Base-by-base conservation (phyloP, 2,329 filamentous ascomycete species). In the Mycosphaerella sp. region DNA sequence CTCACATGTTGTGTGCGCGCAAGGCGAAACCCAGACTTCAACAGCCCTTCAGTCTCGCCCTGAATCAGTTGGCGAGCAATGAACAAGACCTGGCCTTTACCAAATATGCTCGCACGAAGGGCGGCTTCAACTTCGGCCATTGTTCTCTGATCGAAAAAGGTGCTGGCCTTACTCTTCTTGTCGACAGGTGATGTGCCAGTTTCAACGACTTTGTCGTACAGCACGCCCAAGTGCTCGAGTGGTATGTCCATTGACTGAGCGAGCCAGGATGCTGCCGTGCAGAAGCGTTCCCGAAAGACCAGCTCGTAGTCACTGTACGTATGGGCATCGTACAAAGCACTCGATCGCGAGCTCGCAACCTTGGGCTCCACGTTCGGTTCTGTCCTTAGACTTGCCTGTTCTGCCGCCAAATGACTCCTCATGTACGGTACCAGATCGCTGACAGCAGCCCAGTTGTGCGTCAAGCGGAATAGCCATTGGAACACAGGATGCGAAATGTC, bases 381-480 rank as follows among this genome's bases (percentile, higher is more conserved):
- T 25, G 21, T 25, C 21, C 4, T 5, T 25, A 25, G 21, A 21
- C 60, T 58, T 10, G 55, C 49, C 35, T 57, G 58, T 64, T 65
- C 75, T 58, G 59, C 69, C 39, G 76, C 71, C n/a, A 95, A 69
- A 59, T 93, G 87, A 35, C 75, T 76, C 48, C 78, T 78, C 85
- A 95, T 95, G 37, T 79, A 79, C 6, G 79, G 79, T 18, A 94
- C 75, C 4, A 93, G 73, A 40, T 81, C 79, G 49, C 75, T 75
- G 21, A 95, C 77, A 36, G 80, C 78, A 6, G 71, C 65, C 89
- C 89, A 95, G 66, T 89, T 85, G 52, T 83, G 79, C 6, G 86
- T 87, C 2, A 88, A 86, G 50, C 86, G 80, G 64, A 87, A 94
- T 62, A 93, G 84, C 89, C 89, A 95, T 44, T 89, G 81, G 68